phyloP scores from a whole-genome alignment of 768 basidiomycete genomes.

The Pholiota molesta region DNA sequence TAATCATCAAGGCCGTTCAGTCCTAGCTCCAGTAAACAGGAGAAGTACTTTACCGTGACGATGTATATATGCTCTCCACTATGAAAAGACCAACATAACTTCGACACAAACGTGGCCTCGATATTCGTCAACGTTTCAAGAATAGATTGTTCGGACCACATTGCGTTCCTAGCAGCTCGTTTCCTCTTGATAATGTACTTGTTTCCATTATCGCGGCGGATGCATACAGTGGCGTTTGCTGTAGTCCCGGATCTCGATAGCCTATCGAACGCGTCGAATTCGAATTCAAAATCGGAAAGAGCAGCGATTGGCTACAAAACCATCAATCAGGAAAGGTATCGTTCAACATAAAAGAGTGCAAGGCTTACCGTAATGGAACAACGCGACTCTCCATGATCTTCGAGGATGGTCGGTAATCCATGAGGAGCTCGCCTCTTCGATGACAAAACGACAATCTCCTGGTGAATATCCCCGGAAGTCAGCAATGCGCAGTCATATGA shows the following conservation, averaged over 20 bases:
- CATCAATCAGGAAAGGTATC: neutral
- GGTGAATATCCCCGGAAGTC: neutral
- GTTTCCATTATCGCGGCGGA: conserved; percentile 33
- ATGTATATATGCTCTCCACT: conserved; percentile 40
- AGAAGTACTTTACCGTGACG: conserved; percentile 37
- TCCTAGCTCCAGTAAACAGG: neutral
- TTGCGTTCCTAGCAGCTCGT: conserved; percentile 20
- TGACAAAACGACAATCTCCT: conserved; percentile 55
- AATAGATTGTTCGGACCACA: conserved; percentile 36
- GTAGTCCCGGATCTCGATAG: conserved; percentile 10
- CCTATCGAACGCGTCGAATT: conserved; percentile 15
- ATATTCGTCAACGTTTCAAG: conserved; percentile 38
- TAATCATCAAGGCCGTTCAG: conserved; percentile 4
- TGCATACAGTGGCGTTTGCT: conserved; percentile 12
- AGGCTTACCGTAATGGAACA: conserved; percentile 20
- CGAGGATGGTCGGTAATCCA: conserved; percentile 34
- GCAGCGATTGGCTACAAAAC: conserved; percentile 21
- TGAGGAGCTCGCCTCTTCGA: conserved; percentile 32
- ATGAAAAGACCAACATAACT: conserved; percentile 43
- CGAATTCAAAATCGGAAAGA: conserved; percentile 39
- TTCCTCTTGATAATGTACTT: conserved; percentile 34
- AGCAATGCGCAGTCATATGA: neutral
- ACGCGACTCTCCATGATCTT: conserved; percentile 28
- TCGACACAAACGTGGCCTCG: conserved; percentile 39
- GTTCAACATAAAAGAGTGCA: neutral